A percentile compares a stretch with the other conserved stretches of the same genome.
Conservation (phyloP, 306 rosid species). For the Medicago ruthenica region DNA sequence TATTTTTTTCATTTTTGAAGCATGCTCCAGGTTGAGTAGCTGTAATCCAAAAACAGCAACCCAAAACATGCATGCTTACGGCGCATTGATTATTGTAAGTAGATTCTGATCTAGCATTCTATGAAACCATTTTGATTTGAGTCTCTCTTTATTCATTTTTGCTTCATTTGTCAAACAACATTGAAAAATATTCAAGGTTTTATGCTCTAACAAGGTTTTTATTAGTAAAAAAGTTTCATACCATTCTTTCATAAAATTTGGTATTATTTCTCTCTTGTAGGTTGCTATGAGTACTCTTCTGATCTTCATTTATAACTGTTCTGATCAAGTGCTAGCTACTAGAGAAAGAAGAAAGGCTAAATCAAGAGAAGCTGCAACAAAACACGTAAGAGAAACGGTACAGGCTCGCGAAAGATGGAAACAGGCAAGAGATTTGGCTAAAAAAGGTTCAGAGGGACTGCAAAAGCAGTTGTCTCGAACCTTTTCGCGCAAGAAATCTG, state of each 20-base stretch:
- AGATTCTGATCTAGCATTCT: constrained; percentile 36
- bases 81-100: constrained; percentile 77
- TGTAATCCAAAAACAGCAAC: constrained; percentile 73
- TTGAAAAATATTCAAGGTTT: background rate
- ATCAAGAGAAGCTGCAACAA: constrained; percentile 80
- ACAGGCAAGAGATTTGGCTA: constrained; percentile 62
- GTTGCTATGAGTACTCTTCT: constrained; percentile 62
- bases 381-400: constrained; percentile 70
- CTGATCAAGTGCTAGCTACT: constrained; percentile 75
- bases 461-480: constrained; percentile 62
- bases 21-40: constrained; percentile 74
- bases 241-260: constrained; percentile 36
- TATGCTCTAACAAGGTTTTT: background rate
- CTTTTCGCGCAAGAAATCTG: constrained; percentile 72
- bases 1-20: constrained; percentile 60
- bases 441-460: constrained; percentile 57
- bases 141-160: constrained; percentile 11
- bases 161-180: constrained; percentile 8
- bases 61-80: constrained; percentile 81
- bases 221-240: background rate
- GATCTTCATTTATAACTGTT: constrained; percentile 70
- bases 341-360: constrained; percentile 78
- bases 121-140: constrained; percentile 29
- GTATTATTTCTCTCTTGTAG: constrained; percentile 53
- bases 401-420: constrained; percentile 84